Conservation (phyloP, 2,329 filamentous ascomycete genomes). For the Beauveria rudraprayagi region DNA sequence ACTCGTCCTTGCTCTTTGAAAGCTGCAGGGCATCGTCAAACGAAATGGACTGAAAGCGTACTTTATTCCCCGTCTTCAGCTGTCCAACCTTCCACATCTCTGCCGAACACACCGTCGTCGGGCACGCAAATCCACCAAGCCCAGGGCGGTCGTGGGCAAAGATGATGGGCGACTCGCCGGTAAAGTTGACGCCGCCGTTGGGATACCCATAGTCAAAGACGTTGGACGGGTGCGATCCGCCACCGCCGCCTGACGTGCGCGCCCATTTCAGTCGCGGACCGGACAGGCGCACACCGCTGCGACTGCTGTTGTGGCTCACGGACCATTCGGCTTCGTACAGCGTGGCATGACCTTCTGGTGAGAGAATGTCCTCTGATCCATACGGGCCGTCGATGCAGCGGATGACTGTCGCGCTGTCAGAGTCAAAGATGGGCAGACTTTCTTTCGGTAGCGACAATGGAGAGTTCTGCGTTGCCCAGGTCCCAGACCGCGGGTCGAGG, state of each 20-base stretch:
- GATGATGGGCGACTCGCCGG: conserved; percentile 51
- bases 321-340: conserved; percentile 50
- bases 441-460: conserved; percentile 10
- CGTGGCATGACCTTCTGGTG: conserved; percentile 43
- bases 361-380: conserved; percentile 24
- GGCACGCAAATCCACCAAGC: conserved; percentile 51
- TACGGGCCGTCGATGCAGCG: conserved; percentile 24
- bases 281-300: conserved; percentile 51
- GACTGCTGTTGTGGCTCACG: conserved; percentile 51
- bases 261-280: conserved; percentile 53
- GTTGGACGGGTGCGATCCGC: conserved; percentile 54
- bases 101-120: conserved; percentile 46
- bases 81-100: conserved; percentile 57
- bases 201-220: conserved; percentile 53
- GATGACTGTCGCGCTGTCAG: not conserved
- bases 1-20: not conserved
- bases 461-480: conserved; percentile 6
- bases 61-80: conserved; percentile 47
- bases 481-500: conserved; percentile 21
- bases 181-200: conserved; percentile 50
- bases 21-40: not conserved
- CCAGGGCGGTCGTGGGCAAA: conserved; percentile 52
- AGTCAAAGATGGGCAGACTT: conserved; percentile 13
- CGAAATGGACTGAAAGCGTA: not conserved
- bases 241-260: conserved; percentile 52